These are phyloP conservation scores for Pisolithus tinctorius DNA, from an alignment of 768 basidiomycete species.

Conservation along the genomic window DNA sequence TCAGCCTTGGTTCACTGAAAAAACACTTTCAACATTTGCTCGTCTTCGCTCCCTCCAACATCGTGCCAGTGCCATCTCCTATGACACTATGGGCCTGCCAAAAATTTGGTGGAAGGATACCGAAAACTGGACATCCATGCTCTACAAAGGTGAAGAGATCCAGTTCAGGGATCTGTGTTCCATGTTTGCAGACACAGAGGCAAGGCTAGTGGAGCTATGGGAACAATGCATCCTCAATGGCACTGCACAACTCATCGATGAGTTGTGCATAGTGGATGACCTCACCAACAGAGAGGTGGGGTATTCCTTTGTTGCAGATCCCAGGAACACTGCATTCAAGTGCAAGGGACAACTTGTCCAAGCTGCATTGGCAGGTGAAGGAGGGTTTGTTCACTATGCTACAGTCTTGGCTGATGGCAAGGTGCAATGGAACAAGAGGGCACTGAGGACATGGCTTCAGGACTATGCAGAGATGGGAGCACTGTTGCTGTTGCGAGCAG, in stretches of 20 bases:
- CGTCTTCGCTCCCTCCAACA: neutral
- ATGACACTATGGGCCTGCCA: neutral
- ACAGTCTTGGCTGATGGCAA: neutral
- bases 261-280: neutral
- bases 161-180: too few species aligned
- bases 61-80: neutral
- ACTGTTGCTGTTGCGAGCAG: neutral
- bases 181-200: too few species aligned
- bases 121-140: neutral
- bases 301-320: neutral
- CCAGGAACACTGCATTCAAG: neutral
- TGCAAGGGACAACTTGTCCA: neutral
- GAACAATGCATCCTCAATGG: neutral
- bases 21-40: neutral
- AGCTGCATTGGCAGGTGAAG: neutral
- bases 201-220: too few species aligned
- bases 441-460: neutral
- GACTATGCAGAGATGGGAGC: neutral
- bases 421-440: neutral
- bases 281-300: neutral
- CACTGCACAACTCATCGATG: neutral
- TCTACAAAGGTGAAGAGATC: too few species aligned
- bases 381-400: neutral
- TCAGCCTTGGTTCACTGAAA: neutral
- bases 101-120: conserved; percentile 3